Base-by-base conservation (phyloP, 495 filamentous ascomycete genomes). In the Trichocladium antarcticum region DNA sequence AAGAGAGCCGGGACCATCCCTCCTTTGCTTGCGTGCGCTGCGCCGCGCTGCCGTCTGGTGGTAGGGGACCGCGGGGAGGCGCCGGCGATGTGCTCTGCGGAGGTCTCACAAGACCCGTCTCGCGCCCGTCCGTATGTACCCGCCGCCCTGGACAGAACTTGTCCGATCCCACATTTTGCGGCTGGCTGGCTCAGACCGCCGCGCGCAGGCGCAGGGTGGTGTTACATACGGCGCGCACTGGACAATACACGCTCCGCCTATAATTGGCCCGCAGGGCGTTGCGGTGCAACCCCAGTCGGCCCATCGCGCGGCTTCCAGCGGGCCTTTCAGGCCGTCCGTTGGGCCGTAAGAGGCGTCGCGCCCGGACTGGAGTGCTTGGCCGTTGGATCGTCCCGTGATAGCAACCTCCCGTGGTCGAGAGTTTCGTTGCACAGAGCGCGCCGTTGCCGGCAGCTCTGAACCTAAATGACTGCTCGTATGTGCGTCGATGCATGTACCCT, bases 111-210 rank as follows among this genome's bases (percentile, higher is more conserved):
- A 57, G 42, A 45, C 49, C 32, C 27, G 37, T 46, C 12, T 49
- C 53, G 39, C 51, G 21, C 42, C 29, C 51, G 21, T 45, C 29
- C 42, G 35, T 5, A 29, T 29, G 27, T 50, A 46, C 53, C 42
- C 42, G 34, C 50, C 12, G 15, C 37, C 19, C 28, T 11, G 41
- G 37, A 35, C 42, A 40, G 39, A 56, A 36, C 40, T n/a, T 58
- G 58, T 63, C 60, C 61, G 55, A 56, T 60, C 45, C 57, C 58
- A 63, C 57, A 53, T 51, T 62, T 56, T 39, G 41, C 22, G 41
- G 49, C 40, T 34, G 41, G 49, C 40, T 34, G 35, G 16, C 17
- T 17, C 36, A 45, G 32, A 32, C 22, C 42, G 45, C 17, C 36
- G n/a, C n/a, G n/a, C n/a, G n/a, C n/a, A n/a, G n/a, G n/a, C 41